phyloP scores from a whole-genome alignment of 2,329 filamentous ascomycete genomes.

The Harringtonia lauricola region DNA sequence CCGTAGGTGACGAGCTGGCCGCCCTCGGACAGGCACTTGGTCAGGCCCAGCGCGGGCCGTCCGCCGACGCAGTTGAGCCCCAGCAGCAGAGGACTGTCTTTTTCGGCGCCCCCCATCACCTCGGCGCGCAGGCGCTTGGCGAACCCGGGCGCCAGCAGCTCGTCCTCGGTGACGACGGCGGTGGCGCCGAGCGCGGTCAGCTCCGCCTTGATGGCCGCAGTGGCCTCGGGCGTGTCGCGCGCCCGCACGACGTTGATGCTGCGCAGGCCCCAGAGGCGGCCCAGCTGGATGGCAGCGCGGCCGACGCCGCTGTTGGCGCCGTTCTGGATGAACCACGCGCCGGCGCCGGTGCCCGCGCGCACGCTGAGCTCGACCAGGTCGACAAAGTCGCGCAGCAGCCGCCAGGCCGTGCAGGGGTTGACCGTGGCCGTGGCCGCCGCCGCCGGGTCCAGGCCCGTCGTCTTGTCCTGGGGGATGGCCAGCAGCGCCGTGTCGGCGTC shows the following conservation, averaged over 20 bases:
- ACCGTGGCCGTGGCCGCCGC: constrained; percentile 84
- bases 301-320: constrained; percentile 93
- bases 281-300: constrained; percentile 82
- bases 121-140: constrained; percentile 40
- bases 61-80: constrained; percentile 93
- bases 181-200: constrained; percentile 43
- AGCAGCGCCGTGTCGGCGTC: constrained; percentile 45
- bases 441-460: constrained; percentile 45
- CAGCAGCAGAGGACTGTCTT: constrained; percentile 48
- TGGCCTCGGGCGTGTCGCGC: constrained; percentile 52
- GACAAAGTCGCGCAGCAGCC: constrained; percentile 77
- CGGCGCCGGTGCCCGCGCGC: constrained; percentile 46
- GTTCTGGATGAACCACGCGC: constrained; percentile 95
- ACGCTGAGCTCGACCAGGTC: constrained; percentile 35
- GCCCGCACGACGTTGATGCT: constrained; percentile 84
- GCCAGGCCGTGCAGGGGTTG: constrained; percentile 89
- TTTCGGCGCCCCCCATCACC: constrained; percentile 60
- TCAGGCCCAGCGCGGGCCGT: constrained; percentile 66
- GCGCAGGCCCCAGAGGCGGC: constrained; percentile 72
- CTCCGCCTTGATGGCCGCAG: constrained; percentile 45
- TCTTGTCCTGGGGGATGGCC: constrained; percentile 33
- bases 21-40: constrained; percentile 58
- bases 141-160: constrained; percentile 49
- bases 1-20: constrained; percentile 87
- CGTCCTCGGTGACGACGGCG: constrained; percentile 43